phyloP scores from a whole-genome alignment of 2,329 filamentous ascomycete genomes.

The Aspergillus luchuensis region DNA sequence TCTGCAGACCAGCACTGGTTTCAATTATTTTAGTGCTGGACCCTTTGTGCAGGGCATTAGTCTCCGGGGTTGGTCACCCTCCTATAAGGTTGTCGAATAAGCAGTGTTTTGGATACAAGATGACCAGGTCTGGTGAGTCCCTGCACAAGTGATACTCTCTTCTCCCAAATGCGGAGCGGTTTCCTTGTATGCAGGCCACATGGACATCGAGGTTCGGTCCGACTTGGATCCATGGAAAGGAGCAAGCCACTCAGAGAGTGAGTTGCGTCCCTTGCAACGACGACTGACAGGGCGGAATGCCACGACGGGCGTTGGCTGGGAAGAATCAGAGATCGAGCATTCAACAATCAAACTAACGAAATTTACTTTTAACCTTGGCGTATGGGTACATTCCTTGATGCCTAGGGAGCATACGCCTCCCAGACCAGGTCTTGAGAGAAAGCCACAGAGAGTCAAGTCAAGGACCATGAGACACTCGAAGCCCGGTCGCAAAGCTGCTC shows the following conservation, averaged over 20 bases:
- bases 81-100: conserved; percentile 5
- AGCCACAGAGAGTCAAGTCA: no score
- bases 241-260: background rate
- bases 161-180: background rate
- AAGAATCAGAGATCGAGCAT: background rate
- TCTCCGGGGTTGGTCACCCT: conserved; percentile 9
- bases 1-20: background rate
- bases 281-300: conserved; percentile 1
- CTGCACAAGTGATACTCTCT: background rate
- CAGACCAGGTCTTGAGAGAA: background rate
- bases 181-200: conserved; percentile 1
- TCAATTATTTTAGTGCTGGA: background rate
- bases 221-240: background rate
- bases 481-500: background rate
- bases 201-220: conserved; percentile 4
- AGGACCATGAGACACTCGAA: background rate
- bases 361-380: background rate
- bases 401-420: background rate
- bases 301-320: conserved; percentile 1
- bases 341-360: no score
- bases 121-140: conserved; percentile 24
- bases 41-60: background rate
- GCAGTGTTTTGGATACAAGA: conserved; percentile 8
- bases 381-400: background rate
- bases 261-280: background rate